A percentile compares a stretch with the other conserved stretches of the same genome.
Conservation (phyloP, 2,329 filamentous ascomycete species). For the Xylaria sp. region DNA sequence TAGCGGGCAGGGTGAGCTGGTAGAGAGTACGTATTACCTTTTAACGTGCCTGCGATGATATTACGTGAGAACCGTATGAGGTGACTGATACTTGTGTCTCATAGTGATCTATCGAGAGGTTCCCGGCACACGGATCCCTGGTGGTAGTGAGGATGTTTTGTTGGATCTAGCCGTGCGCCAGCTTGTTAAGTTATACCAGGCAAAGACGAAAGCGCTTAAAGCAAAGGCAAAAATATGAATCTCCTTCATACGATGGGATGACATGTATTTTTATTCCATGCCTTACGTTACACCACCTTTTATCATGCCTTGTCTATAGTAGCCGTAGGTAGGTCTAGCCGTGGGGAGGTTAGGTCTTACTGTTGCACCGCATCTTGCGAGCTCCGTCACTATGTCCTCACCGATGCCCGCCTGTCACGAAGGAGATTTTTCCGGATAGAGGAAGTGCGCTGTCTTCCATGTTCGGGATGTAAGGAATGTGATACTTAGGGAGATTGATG, state of each 20-base stretch:
- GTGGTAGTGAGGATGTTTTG: slow-evolving; percentile 79
- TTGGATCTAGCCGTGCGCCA: slow-evolving; percentile 76
- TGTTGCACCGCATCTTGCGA: no score
- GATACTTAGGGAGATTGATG: no score
- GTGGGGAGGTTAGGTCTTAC: no score
- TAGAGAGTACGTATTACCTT: slow-evolving; percentile 70
- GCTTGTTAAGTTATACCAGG: slow-evolving; percentile 75
- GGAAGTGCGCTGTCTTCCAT: no score
- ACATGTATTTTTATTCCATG: not conserved
- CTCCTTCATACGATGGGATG: not conserved
- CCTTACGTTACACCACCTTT: not conserved
- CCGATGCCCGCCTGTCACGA: no score
- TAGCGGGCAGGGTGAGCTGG: slow-evolving; percentile 75
- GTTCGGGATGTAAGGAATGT: no score
- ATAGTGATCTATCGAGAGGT: slow-evolving; percentile 69
- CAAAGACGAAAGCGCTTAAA: slow-evolving; percentile 63
- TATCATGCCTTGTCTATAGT: no score
- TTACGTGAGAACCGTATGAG: not conserved
- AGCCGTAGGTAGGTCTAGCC: no score
- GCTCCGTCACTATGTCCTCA: no score
- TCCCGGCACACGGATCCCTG: slow-evolving; percentile 70
- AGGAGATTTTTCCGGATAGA: no score
- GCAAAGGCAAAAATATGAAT: slow-evolving; percentile 39
- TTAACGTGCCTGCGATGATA: not conserved
- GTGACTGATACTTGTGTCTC: not conserved